These are phyloP conservation scores for Gossypioides kirkii DNA, from an alignment of 345 rosid species.

Conservation along the genomic window DNA sequence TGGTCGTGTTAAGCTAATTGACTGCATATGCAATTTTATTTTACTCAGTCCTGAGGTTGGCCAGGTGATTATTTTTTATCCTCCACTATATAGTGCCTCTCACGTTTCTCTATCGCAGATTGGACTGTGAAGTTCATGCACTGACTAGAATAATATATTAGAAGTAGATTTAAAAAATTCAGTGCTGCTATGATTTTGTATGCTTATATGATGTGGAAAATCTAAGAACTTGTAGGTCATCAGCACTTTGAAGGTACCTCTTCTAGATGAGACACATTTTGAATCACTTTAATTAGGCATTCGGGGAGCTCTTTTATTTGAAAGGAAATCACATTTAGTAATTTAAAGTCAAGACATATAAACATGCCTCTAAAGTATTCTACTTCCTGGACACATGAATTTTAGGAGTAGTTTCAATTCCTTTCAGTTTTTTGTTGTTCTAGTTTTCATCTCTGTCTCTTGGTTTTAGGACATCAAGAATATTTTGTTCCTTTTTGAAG, in stretches of 20 bases:
- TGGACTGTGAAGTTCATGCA: not conserved
- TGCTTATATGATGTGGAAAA: not conserved
- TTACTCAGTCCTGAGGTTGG: constrained; percentile 68
- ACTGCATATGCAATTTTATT: constrained; percentile 67
- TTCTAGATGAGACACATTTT: not conserved
- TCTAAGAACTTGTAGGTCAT: not conserved
- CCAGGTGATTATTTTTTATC: constrained; percentile 47
- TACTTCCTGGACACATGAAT: not conserved
- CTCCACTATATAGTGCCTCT: not conserved
- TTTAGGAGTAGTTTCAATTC: not conserved
- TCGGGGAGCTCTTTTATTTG: not conserved
- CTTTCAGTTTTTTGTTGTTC: not conserved
- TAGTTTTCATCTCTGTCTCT: not conserved
- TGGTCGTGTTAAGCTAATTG: constrained; percentile 74
- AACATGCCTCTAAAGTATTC: constrained; percentile 4
- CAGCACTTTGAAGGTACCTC: not conserved
- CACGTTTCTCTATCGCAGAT: not conserved
- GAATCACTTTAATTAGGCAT: constrained; percentile 6
- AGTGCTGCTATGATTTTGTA: not conserved
- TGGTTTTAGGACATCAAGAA: not conserved
- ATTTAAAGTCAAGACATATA: not conserved
- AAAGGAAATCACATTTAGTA: not conserved
- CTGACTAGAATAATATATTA: not conserved
- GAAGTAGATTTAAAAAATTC: not conserved
- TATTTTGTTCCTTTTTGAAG: not conserved